Evolutionary conservation across 1,139 yeast genomes (phyloP).

Genomic region (Saccharomyces hybrid): DNA sequence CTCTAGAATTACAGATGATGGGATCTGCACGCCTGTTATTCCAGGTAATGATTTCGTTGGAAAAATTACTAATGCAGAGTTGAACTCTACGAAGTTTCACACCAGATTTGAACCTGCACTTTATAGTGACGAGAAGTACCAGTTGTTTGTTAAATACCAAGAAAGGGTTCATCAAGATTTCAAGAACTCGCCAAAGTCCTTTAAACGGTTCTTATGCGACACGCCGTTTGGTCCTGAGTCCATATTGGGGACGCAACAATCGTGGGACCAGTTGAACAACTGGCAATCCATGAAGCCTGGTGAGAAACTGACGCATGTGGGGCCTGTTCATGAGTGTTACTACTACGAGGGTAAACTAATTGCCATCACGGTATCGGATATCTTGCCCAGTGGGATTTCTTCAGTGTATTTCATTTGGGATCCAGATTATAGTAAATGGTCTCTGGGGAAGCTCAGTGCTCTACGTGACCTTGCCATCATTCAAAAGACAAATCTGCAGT

Average conservation of each 20-base stretch:
- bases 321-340: slow-evolving; percentile 70
- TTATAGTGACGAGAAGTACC: slow-evolving; percentile 53
- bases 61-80: slow-evolving; percentile 29
- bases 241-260: slow-evolving; percentile 22
- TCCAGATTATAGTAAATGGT: slow-evolving; percentile 62
- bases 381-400: slow-evolving; percentile 68
- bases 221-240: slow-evolving; percentile 45
- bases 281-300: slow-evolving; percentile 26
- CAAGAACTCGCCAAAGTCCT: slow-evolving; percentile 40
- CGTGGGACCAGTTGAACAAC: slow-evolving; percentile 30
- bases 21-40: not conserved
- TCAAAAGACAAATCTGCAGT: slow-evolving; percentile 34
- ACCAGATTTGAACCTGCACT: slow-evolving; percentile 48
- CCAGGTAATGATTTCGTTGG: slow-evolving; percentile 28
- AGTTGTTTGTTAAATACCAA: slow-evolving; percentile 65
- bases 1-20: not conserved
- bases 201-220: slow-evolving; percentile 59
- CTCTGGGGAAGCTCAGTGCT: slow-evolving; percentile 74
- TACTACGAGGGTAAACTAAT: slow-evolving; percentile 55
- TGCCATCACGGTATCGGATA: slow-evolving; percentile 72
- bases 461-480: slow-evolving; percentile 56
- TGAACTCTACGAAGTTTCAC: slow-evolving; percentile 33
- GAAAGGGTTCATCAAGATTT: slow-evolving; percentile 56
- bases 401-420: slow-evolving; percentile 88
- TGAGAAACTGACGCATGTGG: slow-evolving; percentile 29